phyloP scores from a whole-genome alignment of 73 alveolate genomes.

The Tetrahymena elliotti region DNA sequence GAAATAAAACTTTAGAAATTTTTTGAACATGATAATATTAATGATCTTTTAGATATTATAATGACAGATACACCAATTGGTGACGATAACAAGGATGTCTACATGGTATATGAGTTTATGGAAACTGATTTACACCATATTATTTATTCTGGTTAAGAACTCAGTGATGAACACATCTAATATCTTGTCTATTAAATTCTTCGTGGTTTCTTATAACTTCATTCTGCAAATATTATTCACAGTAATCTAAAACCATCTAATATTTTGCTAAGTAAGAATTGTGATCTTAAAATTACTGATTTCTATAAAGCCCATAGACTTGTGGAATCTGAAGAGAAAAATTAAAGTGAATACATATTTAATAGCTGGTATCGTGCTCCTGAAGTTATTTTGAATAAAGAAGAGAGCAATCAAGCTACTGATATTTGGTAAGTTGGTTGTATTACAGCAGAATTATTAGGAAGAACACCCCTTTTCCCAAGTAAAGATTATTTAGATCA shows the following conservation, averaged over 20 bases:
- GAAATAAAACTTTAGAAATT: constrained; percentile 67
- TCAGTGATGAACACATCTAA: not conserved
- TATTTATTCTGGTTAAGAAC: not conserved
- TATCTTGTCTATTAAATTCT: not conserved
- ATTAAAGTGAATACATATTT: not conserved
- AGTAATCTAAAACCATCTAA: not conserved
- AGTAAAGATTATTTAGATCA: constrained; percentile 80
- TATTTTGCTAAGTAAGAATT: not conserved
- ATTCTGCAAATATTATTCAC: not conserved
- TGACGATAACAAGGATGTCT: constrained; percentile 16
- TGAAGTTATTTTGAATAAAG: constrained; percentile 59
- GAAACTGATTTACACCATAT: not conserved
- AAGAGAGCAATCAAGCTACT: constrained; percentile 61
- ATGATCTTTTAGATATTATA: constrained; percentile 57
- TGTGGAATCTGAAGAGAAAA: constrained; percentile 50
- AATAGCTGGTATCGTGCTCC: no score
- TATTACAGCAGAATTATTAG: constrained; percentile 75
- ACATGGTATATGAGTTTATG: not conserved
- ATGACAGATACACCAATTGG: constrained; percentile 77
- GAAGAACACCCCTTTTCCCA: constrained; percentile 85
- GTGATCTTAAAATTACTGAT: not conserved
- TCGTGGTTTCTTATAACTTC: not conserved
- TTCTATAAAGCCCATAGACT: constrained; percentile 43
- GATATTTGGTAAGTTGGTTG: constrained; percentile 84
- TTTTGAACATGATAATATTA: constrained; percentile 80